These are phyloP conservation scores for Macrotyloma uniflorum DNA, from an alignment of 306 rosid species.

Conservation along the genomic window DNA sequence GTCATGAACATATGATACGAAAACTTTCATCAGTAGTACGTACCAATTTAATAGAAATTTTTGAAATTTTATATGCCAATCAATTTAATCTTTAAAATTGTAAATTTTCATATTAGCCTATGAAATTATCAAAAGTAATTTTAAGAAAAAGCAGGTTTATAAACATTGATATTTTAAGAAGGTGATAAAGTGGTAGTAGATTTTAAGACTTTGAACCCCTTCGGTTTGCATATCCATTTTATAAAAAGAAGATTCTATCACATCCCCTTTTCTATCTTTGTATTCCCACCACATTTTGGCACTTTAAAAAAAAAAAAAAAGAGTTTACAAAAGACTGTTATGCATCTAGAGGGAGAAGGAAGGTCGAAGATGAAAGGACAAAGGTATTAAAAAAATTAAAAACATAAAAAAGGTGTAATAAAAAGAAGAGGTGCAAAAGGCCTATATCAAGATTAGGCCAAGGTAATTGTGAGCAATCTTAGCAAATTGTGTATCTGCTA, in stretches of 20 bases:
- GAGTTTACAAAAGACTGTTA: too few relatives aligned
- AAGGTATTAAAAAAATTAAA: neutral
- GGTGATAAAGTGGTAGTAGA: neutral
- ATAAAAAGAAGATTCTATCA: neutral
- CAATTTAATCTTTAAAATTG: too few relatives aligned
- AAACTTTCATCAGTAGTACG: neutral
- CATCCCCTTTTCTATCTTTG: too few relatives aligned
- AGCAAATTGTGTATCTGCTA: too few relatives aligned
- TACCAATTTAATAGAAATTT: neutral
- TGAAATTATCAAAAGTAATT: neutral
- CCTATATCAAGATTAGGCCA: neutral
- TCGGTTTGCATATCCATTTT: neutral
- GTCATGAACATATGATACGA: neutral
- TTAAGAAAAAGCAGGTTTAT: neutral
- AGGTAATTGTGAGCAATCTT: too few relatives aligned
- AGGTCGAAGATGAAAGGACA: too few relatives aligned
- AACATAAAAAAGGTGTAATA: neutral
- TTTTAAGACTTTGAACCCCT: slow-evolving; percentile 15
- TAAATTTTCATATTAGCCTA: neutral
- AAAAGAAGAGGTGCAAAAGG: neutral
- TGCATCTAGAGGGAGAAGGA: too few relatives aligned
- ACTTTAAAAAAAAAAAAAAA: too few relatives aligned
- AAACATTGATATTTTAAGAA: too few relatives aligned
- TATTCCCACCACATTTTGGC: too few relatives aligned
- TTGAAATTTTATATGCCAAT: too few relatives aligned